Evolutionary conservation across 257 asterid genomes (phyloP).

Genomic region (Scutellaria barbata): DNA sequence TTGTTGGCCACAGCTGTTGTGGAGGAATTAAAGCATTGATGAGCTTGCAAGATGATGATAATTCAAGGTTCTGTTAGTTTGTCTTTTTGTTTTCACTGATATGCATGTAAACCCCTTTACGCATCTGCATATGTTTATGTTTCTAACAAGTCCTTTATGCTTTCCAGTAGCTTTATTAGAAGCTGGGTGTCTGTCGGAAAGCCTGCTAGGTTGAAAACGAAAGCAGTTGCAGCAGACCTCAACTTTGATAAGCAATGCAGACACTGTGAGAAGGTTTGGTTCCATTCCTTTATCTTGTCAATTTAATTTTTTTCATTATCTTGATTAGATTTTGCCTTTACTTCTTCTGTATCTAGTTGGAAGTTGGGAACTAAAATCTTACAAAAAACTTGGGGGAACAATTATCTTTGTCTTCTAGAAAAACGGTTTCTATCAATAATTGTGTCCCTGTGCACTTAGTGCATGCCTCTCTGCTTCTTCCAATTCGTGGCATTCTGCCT

Average conservation of each 20-base stretch:
- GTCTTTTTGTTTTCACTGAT: slow-evolving; percentile 17
- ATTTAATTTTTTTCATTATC: neutral
- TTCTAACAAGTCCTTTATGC: slow-evolving; percentile 34
- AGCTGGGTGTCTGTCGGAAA: slow-evolving; percentile 80
- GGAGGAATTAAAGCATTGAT: slow-evolving; percentile 96
- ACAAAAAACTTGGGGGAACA: neutral
- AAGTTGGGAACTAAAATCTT: neutral
- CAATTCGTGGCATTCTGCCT: too few species aligned
- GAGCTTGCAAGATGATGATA: slow-evolving; percentile 76
- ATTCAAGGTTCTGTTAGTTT: slow-evolving; percentile 56
- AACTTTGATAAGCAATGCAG: slow-evolving; percentile 85
- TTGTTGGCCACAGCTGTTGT: slow-evolving; percentile 94
- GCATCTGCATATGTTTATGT: slow-evolving; percentile 11
- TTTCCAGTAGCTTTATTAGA: slow-evolving; percentile 75
- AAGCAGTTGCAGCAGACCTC: slow-evolving; percentile 77
- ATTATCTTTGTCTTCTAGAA: too few species aligned
- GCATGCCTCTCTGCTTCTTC: too few species aligned
- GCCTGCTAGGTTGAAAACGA: slow-evolving; percentile 69
- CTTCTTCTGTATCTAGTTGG: neutral
- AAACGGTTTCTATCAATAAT: too few species aligned
- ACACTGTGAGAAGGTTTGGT: slow-evolving; percentile 90
- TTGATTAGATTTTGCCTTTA: neutral
- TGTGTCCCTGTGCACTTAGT: too few species aligned
- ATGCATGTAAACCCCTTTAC: neutral
- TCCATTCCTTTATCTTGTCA: neutral